A percentile compares a stretch with the other conserved stretches of the same genome.
Evolutionary conservation across 2,329 filamentous ascomycete genomes (phyloP).

Genomic region (Ophiostoma sp.): DNA sequence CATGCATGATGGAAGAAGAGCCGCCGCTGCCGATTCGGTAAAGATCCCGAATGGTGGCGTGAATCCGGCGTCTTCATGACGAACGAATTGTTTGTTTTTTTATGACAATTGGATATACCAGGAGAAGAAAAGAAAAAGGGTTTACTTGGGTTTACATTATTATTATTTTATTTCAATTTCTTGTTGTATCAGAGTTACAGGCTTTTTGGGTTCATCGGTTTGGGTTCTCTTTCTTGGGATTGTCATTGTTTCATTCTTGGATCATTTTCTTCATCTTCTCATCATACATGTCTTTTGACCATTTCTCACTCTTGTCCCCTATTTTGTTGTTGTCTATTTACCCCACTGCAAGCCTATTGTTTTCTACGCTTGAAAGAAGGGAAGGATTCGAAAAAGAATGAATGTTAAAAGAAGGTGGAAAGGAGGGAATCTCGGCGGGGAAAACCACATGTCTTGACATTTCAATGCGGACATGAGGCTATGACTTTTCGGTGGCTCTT

Average conservation of each 20-base stretch:
- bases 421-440: background rate
- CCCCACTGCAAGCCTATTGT: background rate
- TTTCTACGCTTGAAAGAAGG: background rate
- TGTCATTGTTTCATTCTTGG: background rate
- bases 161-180: background rate
- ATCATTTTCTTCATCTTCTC: conserved; percentile 3
- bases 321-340: background rate
- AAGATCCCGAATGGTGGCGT: too few species aligned
- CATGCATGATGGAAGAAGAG: conserved; percentile 91
- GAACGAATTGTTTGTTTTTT: background rate
- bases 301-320: background rate
- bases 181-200: background rate
- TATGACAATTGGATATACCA: conserved; percentile 11
- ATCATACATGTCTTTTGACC: background rate
- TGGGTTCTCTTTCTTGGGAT: background rate
- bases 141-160: conserved; percentile 9
- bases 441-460: background rate
- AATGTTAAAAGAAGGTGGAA: background rate
- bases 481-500: background rate
- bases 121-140: background rate
- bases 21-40: conserved; percentile 51
- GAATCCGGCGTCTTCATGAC: background rate
- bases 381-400: background rate
- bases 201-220: background rate
- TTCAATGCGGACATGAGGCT: conserved; percentile 20